Conservation (phyloP, 257 asterid genomes). For the Vinca minor region DNA sequence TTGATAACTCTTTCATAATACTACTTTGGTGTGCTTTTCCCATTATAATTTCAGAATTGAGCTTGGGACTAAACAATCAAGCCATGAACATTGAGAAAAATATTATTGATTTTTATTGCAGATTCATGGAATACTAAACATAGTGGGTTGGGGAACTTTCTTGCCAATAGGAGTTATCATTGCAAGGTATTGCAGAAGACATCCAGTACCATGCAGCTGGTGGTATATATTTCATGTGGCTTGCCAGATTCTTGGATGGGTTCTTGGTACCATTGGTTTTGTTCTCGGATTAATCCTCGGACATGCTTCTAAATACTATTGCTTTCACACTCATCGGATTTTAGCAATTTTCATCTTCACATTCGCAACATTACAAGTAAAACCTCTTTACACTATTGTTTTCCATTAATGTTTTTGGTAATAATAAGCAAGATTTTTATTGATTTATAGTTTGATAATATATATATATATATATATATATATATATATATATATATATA, state of each 20-base stretch:
- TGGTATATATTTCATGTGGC: conserved; percentile 30
- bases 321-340: conserved; percentile 28
- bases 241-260: conserved; percentile 41
- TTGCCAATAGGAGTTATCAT: conserved; percentile 50
- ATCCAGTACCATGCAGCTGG: conserved; percentile 1
- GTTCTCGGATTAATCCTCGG: conserved; percentile 50
- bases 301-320: conserved; percentile 24
- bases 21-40: too few species aligned
- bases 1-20: too few species aligned
- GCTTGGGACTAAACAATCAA: too few species aligned
- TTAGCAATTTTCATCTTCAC: conserved; percentile 35
- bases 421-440: too few species aligned
- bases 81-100: too few species aligned
- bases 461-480: too few species aligned
- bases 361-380: conserved; percentile 50
- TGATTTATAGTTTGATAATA: too few species aligned
- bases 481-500: too few species aligned
- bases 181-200: conserved; percentile 35
- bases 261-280: conserved; percentile 41
- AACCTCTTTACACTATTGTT: background rate
- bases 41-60: too few species aligned
- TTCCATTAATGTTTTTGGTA: background rate
- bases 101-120: conserved; percentile 13
- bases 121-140: conserved; percentile 56
- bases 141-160: conserved; percentile 58